Base-by-base conservation (phyloP, 73 alveolate genomes). In the Uronychia binucleata region DNA sequence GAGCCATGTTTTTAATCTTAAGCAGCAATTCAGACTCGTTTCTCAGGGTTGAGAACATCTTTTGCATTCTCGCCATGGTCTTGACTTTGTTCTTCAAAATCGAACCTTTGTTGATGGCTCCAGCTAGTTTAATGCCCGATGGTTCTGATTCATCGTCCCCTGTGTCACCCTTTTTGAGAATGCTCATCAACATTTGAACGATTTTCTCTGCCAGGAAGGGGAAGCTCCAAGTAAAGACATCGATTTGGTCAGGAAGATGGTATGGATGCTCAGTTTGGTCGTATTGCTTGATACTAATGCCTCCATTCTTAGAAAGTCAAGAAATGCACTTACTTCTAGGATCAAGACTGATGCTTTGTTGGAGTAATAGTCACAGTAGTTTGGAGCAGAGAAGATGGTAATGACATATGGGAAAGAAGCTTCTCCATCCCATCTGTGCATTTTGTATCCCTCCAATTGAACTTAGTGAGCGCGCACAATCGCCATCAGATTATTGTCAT, bases 401-500 rank as follows among this genome's bases (percentile, higher is more conserved):
- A 95, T 95, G 29, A 92, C 96, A 82, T 84, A 75, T 11, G 97
- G 94, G 60, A 88, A 46, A 34, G 81, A 81, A 29, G 74, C 75
- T 33, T 59, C 33, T 74, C 84, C 79, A 86, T 93, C 91, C 97
- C 97, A 93, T 79, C 80, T 79, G 84, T 90, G 88, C 96, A 93
- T 93, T 86, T 93, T 93, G 78, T 86, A 94, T 19, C 99, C 99
- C 35, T 95, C 97, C 80, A 93, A 84, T 86, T 96, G 97, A 26
- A 98, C 98, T 76, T 96, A 95, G 86, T 96, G 99, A 26, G 98
- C 99, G 11, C 99, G 5, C 78, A 67, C 78, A 67, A 67, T 67
- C 14, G 78, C 32, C 78, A 67, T 67, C 1, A 67, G 32, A 13
- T 67, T 67, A 67, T 67, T 67, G 30, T 25, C 32, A 25, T 67